phyloP scores from a whole-genome alignment of 257 asterid species.

The Jaltomata sinuosa region DNA sequence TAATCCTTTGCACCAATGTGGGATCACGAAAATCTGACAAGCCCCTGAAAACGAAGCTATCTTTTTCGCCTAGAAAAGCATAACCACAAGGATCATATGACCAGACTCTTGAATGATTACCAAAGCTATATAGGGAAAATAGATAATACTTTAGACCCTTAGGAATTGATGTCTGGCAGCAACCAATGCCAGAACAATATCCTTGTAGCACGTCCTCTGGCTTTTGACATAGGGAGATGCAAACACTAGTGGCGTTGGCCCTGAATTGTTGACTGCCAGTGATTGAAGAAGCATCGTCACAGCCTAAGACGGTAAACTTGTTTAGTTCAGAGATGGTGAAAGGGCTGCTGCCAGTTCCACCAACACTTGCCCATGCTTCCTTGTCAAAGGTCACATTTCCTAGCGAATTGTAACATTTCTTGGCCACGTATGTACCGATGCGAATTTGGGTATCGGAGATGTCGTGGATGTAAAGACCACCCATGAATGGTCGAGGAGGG shows the following conservation, averaged over 20 bases:
- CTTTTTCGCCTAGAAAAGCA: slow-evolving; percentile 51
- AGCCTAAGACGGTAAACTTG: slow-evolving; percentile 47
- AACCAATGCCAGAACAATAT: slow-evolving; percentile 54
- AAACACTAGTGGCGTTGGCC: slow-evolving; percentile 39
- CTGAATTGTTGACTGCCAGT: background rate
- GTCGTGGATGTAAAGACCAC: slow-evolving; percentile 17
- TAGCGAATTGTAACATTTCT: slow-evolving; percentile 27
- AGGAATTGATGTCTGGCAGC: slow-evolving; percentile 60
- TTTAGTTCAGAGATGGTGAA: slow-evolving; percentile 44
- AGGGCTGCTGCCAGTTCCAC: slow-evolving; percentile 10
- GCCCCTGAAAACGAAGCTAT: slow-evolving; percentile 36
- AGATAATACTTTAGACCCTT: slow-evolving; percentile 19
- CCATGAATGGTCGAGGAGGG: slow-evolving; percentile 37
- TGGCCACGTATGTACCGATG: slow-evolving; percentile 32
- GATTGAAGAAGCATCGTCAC: slow-evolving; percentile 38
- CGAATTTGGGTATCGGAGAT: slow-evolving; percentile 49
- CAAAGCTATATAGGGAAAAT: background rate
- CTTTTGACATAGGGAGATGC: slow-evolving; percentile 33
- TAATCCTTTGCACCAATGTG: slow-evolving; percentile 17
- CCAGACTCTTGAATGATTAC: slow-evolving; percentile 23
- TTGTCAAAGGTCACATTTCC: background rate
- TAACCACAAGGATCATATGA: slow-evolving; percentile 50
- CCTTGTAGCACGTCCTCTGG: slow-evolving; percentile 31
- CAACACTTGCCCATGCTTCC: slow-evolving; percentile 13
- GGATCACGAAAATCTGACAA: slow-evolving; percentile 41